Percentiles rank a stretch among this genome's conserved stretches.
These are phyloP conservation scores for Iberis pinnata DNA, from an alignment of 345 rosid species.

Conservation along the genomic window DNA sequence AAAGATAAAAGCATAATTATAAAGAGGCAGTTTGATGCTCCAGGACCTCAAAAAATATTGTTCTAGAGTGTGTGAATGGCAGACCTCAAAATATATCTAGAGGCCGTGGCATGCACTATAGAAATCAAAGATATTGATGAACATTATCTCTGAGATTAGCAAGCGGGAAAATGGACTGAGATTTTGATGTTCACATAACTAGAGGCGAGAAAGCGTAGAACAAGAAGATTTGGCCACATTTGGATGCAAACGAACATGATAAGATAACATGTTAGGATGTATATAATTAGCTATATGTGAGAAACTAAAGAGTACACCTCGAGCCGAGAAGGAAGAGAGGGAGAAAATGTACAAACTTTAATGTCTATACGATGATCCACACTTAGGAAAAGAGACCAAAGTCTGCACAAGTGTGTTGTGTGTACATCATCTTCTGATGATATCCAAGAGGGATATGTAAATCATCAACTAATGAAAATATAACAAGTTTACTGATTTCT, in stretches of 20 bases:
- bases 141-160: constrained; percentile 71
- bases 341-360: no score
- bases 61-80: constrained; percentile 92
- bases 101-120: constrained; percentile 86
- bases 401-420: no score
- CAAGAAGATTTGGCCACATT: constrained; percentile 79
- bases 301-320: no score
- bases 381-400: no score
- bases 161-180: constrained; percentile 97
- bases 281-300: no score
- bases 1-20: constrained; percentile 70
- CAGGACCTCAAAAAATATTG: constrained; percentile 87
- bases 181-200: constrained; percentile 80
- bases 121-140: constrained; percentile 95
- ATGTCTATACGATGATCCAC: no score
- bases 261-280: no score
- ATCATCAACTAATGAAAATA: no score
- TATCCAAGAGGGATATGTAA: no score
- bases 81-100: constrained; percentile 56
- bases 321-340: no score
- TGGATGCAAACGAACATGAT: constrained; percentile 82
- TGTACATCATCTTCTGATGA: no score
- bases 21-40: constrained; percentile 87
- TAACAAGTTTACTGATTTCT: no score
- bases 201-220: constrained; percentile 86